These are phyloP conservation scores for Irpex lacteus DNA, from an alignment of 1,284 basidiomycete species.

Conservation along the genomic window DNA sequence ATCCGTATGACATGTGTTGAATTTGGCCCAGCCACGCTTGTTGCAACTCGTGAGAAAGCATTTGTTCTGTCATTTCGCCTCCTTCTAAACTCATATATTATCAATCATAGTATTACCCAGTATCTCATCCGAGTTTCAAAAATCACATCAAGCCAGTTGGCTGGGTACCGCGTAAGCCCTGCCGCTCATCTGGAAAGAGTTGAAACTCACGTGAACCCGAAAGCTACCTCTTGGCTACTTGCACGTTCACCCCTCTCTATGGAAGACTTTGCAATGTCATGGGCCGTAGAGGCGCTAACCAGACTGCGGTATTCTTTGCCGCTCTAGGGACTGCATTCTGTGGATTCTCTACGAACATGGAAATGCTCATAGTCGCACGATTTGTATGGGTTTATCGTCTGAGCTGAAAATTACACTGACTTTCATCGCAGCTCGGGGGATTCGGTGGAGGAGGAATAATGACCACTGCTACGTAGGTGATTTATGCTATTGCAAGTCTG, in stretches of 20 bases:
- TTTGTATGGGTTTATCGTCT: conserved; percentile 47
- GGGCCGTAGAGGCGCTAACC: conserved; percentile 72
- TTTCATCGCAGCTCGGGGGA: conserved; percentile 55
- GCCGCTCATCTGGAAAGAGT: background rate
- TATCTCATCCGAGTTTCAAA: conserved; percentile 78
- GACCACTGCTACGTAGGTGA: conserved; percentile 62
- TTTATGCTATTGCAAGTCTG: background rate
- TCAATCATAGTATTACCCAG: conserved; percentile 58
- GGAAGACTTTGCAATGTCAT: conserved; percentile 78
- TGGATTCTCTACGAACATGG: conserved; percentile 72
- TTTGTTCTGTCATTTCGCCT: background rate
- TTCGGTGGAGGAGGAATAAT: conserved; percentile 78
- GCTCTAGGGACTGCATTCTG: conserved; percentile 74
- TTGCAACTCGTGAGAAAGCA: conserved; percentile 46
- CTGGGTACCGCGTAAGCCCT: conserved; percentile 66
- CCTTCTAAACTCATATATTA: background rate
- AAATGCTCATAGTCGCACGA: conserved; percentile 71
- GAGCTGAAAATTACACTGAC: background rate
- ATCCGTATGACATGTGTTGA: background rate
- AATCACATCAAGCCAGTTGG: conserved; percentile 79
- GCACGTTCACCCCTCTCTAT: conserved; percentile 81
- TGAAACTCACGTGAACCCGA: background rate
- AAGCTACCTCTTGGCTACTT: conserved; percentile 77
- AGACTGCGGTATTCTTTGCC: conserved; percentile 66
- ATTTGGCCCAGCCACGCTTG: conserved; percentile 41